A percentile compares a stretch with the other conserved stretches of the same genome.
These are phyloP conservation scores for Carex myosuroides DNA, from an alignment of 176 grass and related monocot species.

Conservation along the genomic window DNA sequence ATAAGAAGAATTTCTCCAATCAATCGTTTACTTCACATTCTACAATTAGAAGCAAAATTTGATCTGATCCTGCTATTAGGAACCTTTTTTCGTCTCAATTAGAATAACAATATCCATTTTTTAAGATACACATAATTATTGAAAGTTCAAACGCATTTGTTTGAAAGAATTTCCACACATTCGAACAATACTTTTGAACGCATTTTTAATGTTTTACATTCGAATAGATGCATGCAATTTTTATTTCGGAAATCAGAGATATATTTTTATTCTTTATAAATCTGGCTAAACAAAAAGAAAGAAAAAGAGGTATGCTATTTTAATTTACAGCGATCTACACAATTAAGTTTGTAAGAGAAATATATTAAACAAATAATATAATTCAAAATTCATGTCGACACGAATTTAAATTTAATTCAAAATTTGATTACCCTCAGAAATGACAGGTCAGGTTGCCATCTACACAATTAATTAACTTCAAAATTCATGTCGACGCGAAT, in stretches of 20 bases:
- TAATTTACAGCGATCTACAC: not conserved
- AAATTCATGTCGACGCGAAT: not conserved
- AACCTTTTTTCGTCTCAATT: not conserved
- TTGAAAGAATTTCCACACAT: not conserved
- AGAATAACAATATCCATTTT: not conserved
- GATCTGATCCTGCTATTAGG: not conserved
- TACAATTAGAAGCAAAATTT: not conserved
- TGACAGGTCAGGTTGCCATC: not conserved
- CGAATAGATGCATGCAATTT: not conserved
- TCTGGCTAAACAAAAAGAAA: not conserved
- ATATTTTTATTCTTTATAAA: not conserved
- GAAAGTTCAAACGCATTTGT: not conserved
- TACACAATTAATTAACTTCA: not conserved
- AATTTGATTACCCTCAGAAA: not conserved
- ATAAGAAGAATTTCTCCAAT: not conserved
- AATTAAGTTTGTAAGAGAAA: too few species aligned
- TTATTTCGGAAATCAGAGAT: not conserved
- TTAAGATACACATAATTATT: not conserved
- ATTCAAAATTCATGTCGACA: too few species aligned
- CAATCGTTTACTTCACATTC: not conserved
- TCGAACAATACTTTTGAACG: not conserved
- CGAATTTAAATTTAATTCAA: too few species aligned
- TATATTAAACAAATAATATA: too few species aligned
- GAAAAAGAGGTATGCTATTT: not conserved
- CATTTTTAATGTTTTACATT: not conserved